These are phyloP conservation scores for Brettanomyces naardenensis DNA, from an alignment of 805 yeast species.

Conservation along the genomic window DNA sequence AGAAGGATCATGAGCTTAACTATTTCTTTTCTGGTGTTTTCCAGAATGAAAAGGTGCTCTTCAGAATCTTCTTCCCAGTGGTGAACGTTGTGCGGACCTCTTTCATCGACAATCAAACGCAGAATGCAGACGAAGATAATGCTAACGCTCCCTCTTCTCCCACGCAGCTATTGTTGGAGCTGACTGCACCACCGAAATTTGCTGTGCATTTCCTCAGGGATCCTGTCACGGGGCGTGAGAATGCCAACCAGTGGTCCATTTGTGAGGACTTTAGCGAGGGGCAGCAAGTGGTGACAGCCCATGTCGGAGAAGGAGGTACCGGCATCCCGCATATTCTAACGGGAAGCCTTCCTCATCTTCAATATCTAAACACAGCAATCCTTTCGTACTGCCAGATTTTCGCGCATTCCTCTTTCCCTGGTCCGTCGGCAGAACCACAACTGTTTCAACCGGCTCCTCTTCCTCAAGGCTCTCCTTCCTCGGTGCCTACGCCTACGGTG, in stretches of 20 bases:
- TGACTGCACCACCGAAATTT: constrained; percentile 58
- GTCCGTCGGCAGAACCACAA: constrained; percentile 31
- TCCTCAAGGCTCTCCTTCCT: constrained; percentile 14
- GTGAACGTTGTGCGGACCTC: constrained; percentile 53
- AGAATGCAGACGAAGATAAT: constrained; percentile 13
- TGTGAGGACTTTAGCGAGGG: constrained; percentile 83
- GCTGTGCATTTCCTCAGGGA: constrained; percentile 66
- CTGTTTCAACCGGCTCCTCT: constrained; percentile 36
- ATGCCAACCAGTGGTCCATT: constrained; percentile 64
- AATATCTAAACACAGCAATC: constrained; percentile 25
- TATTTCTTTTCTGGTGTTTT: constrained; percentile 73
- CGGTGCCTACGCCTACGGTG: neutral
- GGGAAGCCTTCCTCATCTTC: constrained; percentile 35
- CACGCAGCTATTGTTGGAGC: constrained; percentile 28
- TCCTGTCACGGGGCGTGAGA: constrained; percentile 33
- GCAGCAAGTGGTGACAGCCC: constrained; percentile 69
- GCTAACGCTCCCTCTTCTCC: constrained; percentile 8
- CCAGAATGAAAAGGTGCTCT: constrained; percentile 57
- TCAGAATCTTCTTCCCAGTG: constrained; percentile 66
- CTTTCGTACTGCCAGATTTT: constrained; percentile 20
- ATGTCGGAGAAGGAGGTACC: constrained; percentile 47
- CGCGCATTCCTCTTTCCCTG: constrained; percentile 27
- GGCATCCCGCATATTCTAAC: constrained; percentile 62
- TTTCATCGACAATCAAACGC: constrained; percentile 37
- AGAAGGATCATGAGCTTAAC: constrained; percentile 63